Base-by-base conservation (phyloP, 2,329 filamentous ascomycete genomes). In the Colletotrichum sojae region DNA sequence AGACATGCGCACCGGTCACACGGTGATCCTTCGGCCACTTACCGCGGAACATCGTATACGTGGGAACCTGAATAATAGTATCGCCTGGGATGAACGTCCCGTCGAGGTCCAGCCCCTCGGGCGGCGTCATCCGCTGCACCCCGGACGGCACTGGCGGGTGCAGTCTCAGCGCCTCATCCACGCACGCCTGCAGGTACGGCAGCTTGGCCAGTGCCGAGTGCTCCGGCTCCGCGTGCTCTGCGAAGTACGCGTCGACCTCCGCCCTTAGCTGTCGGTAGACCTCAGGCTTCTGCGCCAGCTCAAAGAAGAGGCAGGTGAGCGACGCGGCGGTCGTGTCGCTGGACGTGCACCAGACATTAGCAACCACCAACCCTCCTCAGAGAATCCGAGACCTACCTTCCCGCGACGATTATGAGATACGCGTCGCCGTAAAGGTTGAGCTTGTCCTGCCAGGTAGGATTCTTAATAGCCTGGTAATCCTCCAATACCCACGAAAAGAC, bases 121-220 rank as follows among this genome's bases (percentile, higher is more conserved):
- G 75, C 0, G 82, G 81, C 3, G 82, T 82, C 36, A 78, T 68
- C 2, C 83, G 73, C 51, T 77, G 76, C 5, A 79, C 39, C 2
- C 79, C 80, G 2, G 75, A 75, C 0, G 78, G 77, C 0, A 82
- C 77, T 1, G 81, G 72, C 1, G 82, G 81, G 49, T 79, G 73
- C 4, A 84, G 71, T 0, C 82, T 75, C 40, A 83, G 73, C 0
- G 78, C 58, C 69, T 85, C 83, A 53, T 84, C 77, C 53, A 85
- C 79, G 43, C 75, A 73, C 3, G 78, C 82, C 53, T 79, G 75
- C 12, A 83, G 75, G 49, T 77, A 74, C 16, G 69, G 63, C 36
- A 78, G 66, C 46, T 73, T 74, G 3, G 72, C 71, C 5, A 78
- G 71, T 1, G 45, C 48, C 49, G 73, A 58, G 49, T 69, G 63